Base-by-base conservation (phyloP, 305 asterid species). In the Solanum chacoense region DNA sequence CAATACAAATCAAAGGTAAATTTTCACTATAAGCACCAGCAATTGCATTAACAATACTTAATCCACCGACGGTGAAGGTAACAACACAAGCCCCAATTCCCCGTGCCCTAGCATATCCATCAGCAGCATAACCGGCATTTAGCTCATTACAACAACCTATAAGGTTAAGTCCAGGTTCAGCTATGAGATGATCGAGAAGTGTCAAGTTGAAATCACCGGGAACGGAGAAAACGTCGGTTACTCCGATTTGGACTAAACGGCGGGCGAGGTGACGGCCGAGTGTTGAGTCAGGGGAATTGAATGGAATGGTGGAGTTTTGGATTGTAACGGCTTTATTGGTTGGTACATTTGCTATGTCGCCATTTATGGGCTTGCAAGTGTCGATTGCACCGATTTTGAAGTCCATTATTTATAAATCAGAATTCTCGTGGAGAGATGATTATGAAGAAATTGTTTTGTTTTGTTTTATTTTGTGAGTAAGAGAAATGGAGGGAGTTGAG, bases 21-120 rank as follows among this genome's bases (percentile, higher is more conserved):
- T 96, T 95, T 93, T 97, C 99, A 88, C 99, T 97, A 90, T 92
- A 95, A 29, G 99, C 98, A 29, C 99, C 99, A 85, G 98, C 98
- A 31, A 97, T 95, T 36, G 99, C 98, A 89, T 97, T 97, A 85
- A 97, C 85, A 2, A 94, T 95, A 77, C 98, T 95, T 88, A 97
- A 88, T 6, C 98, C 99, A 7, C 98, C 99, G 16, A 97, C 98
- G 1, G 98, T 95, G 31, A 97, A 97, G 2, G 99, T 96, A 37
- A 95, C 98, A 11, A 89, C 98, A 90, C 99, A 97, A 5, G 98
- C 99, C 42, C 99, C 99, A 36, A 96, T 98, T 5, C 98, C 98
- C 1, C 98, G 94, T 10, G 96, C 93, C 91, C 98, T 91, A 55
- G 99, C 98, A 88, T 92, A 96, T 7, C 99, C 99, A 29, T 97